Conservation (phyloP, 148 eudicot species). For the Amaranthus hypochondriacus region DNA sequence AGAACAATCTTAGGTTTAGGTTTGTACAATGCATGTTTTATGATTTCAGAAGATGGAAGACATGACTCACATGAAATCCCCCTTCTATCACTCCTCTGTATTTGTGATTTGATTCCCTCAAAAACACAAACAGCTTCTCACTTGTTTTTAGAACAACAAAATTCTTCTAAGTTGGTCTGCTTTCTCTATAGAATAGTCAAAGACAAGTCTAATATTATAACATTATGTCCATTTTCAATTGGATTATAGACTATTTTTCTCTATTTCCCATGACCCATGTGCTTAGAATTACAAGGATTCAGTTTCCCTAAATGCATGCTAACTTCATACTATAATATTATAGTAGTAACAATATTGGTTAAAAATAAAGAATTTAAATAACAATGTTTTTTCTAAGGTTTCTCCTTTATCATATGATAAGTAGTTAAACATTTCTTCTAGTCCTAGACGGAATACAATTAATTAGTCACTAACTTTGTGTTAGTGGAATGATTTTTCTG, state of each 20-base stretch:
- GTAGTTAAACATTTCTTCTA: too few relatives aligned
- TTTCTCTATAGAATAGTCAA: constrained; percentile 13
- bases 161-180: constrained; percentile 28
- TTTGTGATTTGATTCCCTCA: constrained; percentile 7
- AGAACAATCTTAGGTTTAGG: background rate
- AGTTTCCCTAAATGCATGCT: background rate
- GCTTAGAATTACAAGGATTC: background rate
- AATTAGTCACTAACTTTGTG: too few relatives aligned
- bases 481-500: too few relatives aligned
- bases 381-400: too few relatives aligned
- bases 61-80: constrained; percentile 20
- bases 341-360: too few relatives aligned
- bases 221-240: constrained; percentile 5
- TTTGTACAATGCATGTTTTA: background rate
- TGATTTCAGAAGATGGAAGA: constrained; percentile 3
- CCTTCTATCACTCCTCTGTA: constrained; percentile 24
- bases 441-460: too few relatives aligned
- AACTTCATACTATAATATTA: too few relatives aligned
- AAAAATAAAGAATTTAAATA: too few relatives aligned
- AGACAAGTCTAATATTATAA: background rate
- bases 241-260: background rate
- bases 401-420: too few relatives aligned
- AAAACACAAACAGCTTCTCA: constrained; percentile 11
- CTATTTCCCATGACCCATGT: constrained; percentile 5
- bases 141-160: constrained; percentile 15